Percentiles rank a stretch among this genome's conserved stretches.
phyloP scores from a whole-genome alignment of 2,329 filamentous ascomycete species.

The Cladophialophora yegresii region DNA sequence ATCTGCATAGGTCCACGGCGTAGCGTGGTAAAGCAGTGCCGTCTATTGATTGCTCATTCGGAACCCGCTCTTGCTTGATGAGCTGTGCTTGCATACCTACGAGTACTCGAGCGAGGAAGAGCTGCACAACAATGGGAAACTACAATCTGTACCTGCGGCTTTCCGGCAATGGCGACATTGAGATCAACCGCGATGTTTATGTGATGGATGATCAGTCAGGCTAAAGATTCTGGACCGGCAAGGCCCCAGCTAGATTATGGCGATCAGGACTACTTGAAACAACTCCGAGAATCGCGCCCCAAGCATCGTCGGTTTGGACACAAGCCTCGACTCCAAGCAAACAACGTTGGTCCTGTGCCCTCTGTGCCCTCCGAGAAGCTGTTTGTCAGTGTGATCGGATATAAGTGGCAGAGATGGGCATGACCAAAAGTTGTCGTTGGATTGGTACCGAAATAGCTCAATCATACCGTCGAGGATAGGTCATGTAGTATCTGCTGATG shows the following conservation, averaged over 20 bases:
- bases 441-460: neutral
- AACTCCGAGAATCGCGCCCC: neutral
- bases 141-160: neutral
- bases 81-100: neutral
- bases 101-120: neutral
- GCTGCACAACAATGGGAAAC: neutral
- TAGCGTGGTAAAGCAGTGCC: neutral
- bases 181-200: neutral
- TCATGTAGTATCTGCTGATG: neutral
- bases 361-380: neutral
- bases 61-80: neutral
- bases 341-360: neutral
- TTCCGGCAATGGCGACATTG: neutral
- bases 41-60: neutral
- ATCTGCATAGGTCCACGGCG: neutral
- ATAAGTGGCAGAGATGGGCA: neutral
- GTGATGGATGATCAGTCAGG: neutral
- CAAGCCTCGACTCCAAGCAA: neutral
- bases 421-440: neutral
- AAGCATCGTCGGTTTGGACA: neutral
- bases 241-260: conserved; percentile 12
- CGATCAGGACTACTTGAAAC: conserved; percentile 16
- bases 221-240: conserved; percentile 17
- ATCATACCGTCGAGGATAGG: neutral
- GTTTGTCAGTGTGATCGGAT: neutral